phyloP scores from a whole-genome alignment of 305 asterid species.

The Solanum hybrid region DNA sequence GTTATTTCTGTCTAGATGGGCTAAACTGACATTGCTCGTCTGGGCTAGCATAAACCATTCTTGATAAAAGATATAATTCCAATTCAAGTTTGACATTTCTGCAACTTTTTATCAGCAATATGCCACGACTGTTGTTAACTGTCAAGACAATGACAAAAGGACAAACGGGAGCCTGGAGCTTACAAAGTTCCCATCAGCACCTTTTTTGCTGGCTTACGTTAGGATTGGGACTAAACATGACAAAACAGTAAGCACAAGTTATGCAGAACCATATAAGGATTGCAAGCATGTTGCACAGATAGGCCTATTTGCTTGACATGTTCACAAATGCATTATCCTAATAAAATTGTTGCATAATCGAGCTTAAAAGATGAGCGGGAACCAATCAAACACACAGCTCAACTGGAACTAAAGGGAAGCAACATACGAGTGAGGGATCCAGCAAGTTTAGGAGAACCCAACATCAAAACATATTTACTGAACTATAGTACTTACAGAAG shows the following conservation, averaged over 20 bases:
- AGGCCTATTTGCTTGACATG: neutral
- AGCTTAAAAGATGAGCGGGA: neutral
- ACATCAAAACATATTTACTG: neutral
- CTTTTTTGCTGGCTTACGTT: neutral
- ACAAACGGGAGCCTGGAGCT: neutral
- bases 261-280: neutral
- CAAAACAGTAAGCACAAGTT: neutral
- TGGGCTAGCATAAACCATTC: neutral
- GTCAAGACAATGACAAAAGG: neutral
- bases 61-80: neutral
- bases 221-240: neutral
- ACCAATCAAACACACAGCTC: neutral
- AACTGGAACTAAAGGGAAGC: neutral
- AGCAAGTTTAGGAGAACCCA: neutral
- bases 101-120: neutral
- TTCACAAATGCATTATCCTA: neutral
- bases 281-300: neutral
- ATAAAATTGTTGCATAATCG: neutral
- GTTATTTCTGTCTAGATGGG: neutral
- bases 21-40: neutral
- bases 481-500: conserved; percentile 48
- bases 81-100: neutral
- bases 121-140: neutral
- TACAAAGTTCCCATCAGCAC: neutral
- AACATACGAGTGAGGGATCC: neutral